Base-by-base conservation (phyloP, 2,329 filamentous ascomycete species). In the Penicillium italicum region DNA sequence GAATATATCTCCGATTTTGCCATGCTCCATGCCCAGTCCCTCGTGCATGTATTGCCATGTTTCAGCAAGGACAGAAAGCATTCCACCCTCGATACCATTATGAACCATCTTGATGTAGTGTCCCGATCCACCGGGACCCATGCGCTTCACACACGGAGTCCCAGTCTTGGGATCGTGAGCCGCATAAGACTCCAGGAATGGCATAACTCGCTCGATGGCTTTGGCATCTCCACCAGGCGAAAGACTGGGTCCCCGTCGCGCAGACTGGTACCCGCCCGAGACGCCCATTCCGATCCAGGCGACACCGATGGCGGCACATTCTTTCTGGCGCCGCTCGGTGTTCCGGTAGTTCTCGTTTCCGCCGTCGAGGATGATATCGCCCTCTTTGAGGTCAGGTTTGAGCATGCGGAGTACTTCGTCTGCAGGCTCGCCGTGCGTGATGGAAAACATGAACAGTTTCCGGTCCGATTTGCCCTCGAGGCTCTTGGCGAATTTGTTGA, bases 21-120 rank as follows among this genome's bases (percentile, higher is more conserved):
- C 81, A 53, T 85, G 79, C 6, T 67, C 70, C 74, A 89, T 80
- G 0, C 79, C 80, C 24, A 89, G 73, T 1, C 82, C 80, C 41
- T 78, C 77, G 34, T 79, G 77, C 75, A 90, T 82, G 31, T 88
- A 77, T 0, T 77, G 78, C 84, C 85, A 90, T 3, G 82, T 82
- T 68, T 90, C 87, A 14, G 81, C 81, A 6, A 88, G 77, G 0
- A 80, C 77, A 50, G 73, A 82, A 75, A 90, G 82, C 82, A 90
- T 87, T 1, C 85, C 86, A 58, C 88, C 85, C 66, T 90, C 86
- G 57, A 90, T 89, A 1, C 86, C 86, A 60, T 90, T 89, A 67
- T 90, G 87, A 4, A 89, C 80, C 85, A 89, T 90, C 75, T 90
- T 90, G 38, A 89, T 85, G 64, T 86, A 90, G 68, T 90, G 86